These are phyloP conservation scores for Mariannaea elegans DNA, from an alignment of 2,329 filamentous ascomycete genomes.

Conservation along the genomic window DNA sequence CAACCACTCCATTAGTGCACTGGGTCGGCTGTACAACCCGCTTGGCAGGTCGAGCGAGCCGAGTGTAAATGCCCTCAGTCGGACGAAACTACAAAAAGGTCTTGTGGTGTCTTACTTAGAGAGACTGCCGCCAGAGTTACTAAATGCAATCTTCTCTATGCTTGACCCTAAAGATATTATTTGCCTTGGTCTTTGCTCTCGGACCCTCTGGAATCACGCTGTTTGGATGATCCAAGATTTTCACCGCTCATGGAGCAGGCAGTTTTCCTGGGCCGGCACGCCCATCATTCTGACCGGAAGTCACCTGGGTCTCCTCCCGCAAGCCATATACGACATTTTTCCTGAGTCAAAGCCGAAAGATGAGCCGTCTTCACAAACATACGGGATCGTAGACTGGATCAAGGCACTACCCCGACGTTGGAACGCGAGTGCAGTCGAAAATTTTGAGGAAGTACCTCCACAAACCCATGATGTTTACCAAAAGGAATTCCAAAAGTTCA, in stretches of 20 bases:
- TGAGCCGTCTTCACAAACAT: background rate
- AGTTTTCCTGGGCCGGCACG: conserved; percentile 20
- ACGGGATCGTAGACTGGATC: background rate
- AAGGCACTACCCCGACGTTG: background rate
- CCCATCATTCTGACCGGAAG: conserved; percentile 8
- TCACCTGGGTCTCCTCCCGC: background rate
- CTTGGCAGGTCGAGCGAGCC: background rate
- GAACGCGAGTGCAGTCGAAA: background rate
- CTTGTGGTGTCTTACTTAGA: background rate
- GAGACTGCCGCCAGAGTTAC: conserved; percentile 6
- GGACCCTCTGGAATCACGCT: conserved; percentile 4
- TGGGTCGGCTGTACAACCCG: conserved; percentile 12
- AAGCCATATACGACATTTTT: background rate
- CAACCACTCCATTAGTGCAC: conserved; percentile 13
- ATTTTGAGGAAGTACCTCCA: background rate
- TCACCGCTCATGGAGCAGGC: background rate
- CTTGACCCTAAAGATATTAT: background rate
- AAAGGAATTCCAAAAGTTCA: background rate
- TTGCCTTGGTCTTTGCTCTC: conserved; percentile 15
- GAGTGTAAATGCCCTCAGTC: background rate
- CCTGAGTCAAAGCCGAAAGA: background rate
- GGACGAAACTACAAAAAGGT: background rate
- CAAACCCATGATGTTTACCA: background rate
- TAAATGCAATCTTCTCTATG: background rate
- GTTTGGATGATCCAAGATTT: background rate